phyloP scores from a whole-genome alignment of 2,329 filamentous ascomycete genomes.

The Xylariaceae sp. region DNA sequence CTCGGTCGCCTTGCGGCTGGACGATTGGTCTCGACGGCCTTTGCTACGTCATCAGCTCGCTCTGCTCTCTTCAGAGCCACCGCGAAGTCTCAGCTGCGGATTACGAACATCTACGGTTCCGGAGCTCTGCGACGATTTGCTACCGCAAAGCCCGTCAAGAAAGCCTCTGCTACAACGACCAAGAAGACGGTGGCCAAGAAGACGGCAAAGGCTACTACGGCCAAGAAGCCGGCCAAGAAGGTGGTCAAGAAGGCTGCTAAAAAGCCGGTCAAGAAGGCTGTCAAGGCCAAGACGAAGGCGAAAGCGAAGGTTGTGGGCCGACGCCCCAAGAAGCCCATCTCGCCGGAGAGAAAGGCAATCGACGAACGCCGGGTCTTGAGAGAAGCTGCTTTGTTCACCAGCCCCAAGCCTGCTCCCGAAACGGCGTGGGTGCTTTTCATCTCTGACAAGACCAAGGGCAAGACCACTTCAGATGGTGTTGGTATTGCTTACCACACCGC shows the following conservation, averaged over 20 bases:
- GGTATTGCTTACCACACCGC: constrained; percentile 23
- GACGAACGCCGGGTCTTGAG: constrained; percentile 31
- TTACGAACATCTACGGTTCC: constrained; percentile 3
- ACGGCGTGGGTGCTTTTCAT: constrained; percentile 38
- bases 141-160: constrained; percentile 17
- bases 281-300: background rate
- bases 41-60: constrained; percentile 20
- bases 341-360: constrained; percentile 24
- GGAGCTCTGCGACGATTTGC: constrained; percentile 18
- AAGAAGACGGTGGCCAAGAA: constrained; percentile 22
- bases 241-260: constrained; percentile 5
- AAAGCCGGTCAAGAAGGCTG: background rate
- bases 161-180: constrained; percentile 9
- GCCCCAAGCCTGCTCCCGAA: constrained; percentile 33
- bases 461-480: background rate
- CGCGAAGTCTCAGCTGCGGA: constrained; percentile 5
- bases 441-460: constrained; percentile 28
- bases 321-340: constrained; percentile 3
- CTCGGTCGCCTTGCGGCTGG: constrained; percentile 37
- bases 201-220: constrained; percentile 20
- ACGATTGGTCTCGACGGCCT: constrained; percentile 28
- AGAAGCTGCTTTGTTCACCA: constrained; percentile 37
- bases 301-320: background rate
- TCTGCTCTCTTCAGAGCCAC: constrained; percentile 17
- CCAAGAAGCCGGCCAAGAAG: constrained; percentile 21